phyloP scores from a whole-genome alignment of 306 rosid species.

The Fagus sylvatica region DNA sequence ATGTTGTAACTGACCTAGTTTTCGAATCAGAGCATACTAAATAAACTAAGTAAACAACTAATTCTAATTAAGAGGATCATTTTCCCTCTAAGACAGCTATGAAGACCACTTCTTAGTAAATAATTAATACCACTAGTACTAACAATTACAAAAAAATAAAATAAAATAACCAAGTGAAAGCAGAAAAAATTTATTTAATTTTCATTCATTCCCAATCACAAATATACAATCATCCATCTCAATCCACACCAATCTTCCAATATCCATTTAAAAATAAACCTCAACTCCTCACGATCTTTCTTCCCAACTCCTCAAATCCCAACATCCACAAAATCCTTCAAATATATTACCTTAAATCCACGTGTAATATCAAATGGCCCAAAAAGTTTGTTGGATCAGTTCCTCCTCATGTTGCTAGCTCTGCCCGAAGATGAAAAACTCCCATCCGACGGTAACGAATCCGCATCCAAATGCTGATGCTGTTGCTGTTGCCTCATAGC shows the following conservation, averaged over 20 bases:
- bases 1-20: no score
- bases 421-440: conserved; percentile 55
- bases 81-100: no score
- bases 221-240: conserved; percentile 3
- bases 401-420: conserved; percentile 22
- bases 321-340: not conserved
- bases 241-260: conserved; percentile 4
- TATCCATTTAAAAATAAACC: not conserved
- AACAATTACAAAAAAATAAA: not conserved
- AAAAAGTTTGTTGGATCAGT: not conserved
- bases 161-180: not conserved
- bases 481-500: conserved; percentile 26
- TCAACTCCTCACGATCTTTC: not conserved
- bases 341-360: not conserved
- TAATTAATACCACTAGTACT: no score
- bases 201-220: not conserved
- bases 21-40: no score
- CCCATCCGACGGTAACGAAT: conserved; percentile 50
- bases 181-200: not conserved
- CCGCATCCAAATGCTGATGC: conserved; percentile 27
- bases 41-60: no score
- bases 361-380: not conserved
- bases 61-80: no score
- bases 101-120: no score
- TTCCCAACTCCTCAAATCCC: not conserved